A percentile compares a stretch with the other conserved stretches of the same genome.
These are phyloP conservation scores for Fusarium pseudograminearum DNA, from an alignment of 2,329 filamentous ascomycete genomes.

Conservation along the genomic window DNA sequence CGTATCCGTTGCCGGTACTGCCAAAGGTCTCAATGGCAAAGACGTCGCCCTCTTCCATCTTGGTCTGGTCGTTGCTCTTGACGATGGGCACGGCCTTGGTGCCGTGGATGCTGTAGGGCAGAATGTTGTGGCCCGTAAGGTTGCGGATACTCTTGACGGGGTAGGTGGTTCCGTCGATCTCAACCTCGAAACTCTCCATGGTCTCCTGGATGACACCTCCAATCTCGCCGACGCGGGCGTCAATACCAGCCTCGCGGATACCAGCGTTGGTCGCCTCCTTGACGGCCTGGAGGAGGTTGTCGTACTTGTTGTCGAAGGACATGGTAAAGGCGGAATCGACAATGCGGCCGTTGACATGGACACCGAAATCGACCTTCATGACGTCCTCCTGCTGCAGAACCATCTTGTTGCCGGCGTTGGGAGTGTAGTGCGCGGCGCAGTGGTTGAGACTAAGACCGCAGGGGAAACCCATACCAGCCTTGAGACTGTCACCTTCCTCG, in stretches of 20 bases:
- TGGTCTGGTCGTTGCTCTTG: slow-evolving; percentile 86
- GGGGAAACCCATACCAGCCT: slow-evolving; percentile 88
- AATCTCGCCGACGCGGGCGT: slow-evolving; percentile 88
- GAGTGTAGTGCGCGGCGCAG: slow-evolving; percentile 87
- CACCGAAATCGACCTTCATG: slow-evolving; percentile 85
- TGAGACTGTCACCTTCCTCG: slow-evolving; percentile 80
- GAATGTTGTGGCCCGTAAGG: slow-evolving; percentile 89
- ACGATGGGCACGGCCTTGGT: slow-evolving; percentile 95
- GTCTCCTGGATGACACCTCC: slow-evolving; percentile 87
- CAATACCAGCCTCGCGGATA: slow-evolving; percentile 86
- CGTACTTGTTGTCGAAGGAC: slow-evolving; percentile 79
- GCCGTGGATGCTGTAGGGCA: slow-evolving; percentile 90
- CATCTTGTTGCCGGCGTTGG: slow-evolving; percentile 86
- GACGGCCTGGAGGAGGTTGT: slow-evolving; percentile 79
- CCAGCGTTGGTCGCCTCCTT: slow-evolving; percentile 86
- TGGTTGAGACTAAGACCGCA: slow-evolving; percentile 87
- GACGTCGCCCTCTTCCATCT: slow-evolving; percentile 97
- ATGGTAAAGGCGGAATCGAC: slow-evolving; percentile 86
- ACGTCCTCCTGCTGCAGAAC: slow-evolving; percentile 79
- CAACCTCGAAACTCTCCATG: slow-evolving; percentile 93
- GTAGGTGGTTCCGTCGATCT: slow-evolving; percentile 81
- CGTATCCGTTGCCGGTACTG: slow-evolving; percentile 89
- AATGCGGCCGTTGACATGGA: slow-evolving; percentile 83
- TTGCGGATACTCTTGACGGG: slow-evolving; percentile 89
- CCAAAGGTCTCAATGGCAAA: slow-evolving; percentile 98